Conservation (phyloP, 768 basidiomycete species). For the Amanita subjunquillea region DNA sequence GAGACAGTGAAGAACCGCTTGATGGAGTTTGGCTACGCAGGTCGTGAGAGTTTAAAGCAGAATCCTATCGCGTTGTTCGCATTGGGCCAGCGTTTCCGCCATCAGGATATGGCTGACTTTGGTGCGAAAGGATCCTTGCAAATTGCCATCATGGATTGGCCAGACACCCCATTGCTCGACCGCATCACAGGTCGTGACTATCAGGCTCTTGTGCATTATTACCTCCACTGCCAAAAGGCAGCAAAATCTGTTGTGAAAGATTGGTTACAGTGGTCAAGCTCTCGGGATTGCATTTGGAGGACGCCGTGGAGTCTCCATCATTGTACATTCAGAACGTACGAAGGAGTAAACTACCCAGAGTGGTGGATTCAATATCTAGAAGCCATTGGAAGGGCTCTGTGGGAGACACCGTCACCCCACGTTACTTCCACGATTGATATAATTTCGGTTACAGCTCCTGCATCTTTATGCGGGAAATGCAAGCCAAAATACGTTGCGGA, state of each 20-base stretch:
- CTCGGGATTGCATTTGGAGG: neutral
- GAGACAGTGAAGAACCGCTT: neutral
- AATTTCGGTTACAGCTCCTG: neutral
- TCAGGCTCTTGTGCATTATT: neutral
- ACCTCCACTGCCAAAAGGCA: neutral
- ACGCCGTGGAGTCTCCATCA: neutral
- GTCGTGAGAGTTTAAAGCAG: neutral
- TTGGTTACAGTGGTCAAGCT: neutral
- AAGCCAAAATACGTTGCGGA: constrained; percentile 1
- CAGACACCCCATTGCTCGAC: neutral
- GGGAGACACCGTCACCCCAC: neutral
- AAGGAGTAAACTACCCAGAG: neutral
- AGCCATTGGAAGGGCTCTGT: neutral
- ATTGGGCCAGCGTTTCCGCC: neutral
- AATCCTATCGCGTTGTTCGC: neutral
- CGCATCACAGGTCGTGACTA: constrained; percentile 1
- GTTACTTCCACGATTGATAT: neutral
- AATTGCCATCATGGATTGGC: neutral
- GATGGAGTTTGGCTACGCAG: neutral
- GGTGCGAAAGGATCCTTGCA: neutral
- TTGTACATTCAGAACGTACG: neutral
- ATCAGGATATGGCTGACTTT: constrained; percentile 2
- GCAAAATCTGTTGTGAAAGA: neutral
- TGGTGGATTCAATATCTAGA: constrained; percentile 4
- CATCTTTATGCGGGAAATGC: neutral